Percentiles rank a stretch among this genome's conserved stretches.
Conservation (phyloP, 2,329 filamentous ascomycete species). For the Colletotrichum tanaceti region DNA sequence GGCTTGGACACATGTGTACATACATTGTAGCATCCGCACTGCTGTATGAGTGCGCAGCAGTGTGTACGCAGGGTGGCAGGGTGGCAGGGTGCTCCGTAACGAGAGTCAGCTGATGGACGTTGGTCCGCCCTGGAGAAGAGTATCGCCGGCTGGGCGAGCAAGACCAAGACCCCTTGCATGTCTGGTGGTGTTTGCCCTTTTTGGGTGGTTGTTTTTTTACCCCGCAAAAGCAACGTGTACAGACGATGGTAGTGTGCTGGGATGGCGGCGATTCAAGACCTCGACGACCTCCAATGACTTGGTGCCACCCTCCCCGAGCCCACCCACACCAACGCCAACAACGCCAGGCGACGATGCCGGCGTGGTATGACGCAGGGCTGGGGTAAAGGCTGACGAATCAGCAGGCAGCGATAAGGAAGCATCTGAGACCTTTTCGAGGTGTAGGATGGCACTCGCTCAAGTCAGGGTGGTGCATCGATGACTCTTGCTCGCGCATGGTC, state of each 20-base stretch:
- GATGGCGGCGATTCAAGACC: constrained; percentile 32
- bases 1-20: neutral
- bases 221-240: constrained; percentile 40
- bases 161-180: constrained; percentile 23
- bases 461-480: constrained; percentile 34
- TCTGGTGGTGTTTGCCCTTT: neutral
- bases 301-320: constrained; percentile 27
- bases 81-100: neutral
- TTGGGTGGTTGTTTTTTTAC: constrained; percentile 21
- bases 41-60: neutral
- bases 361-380: constrained; percentile 35
- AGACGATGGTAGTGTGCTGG: neutral
- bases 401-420: constrained; percentile 29
- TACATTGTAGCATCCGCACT: neutral
- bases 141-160: neutral
- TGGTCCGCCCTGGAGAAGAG: constrained; percentile 9
- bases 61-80: too few species aligned
- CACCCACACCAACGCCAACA: constrained; percentile 29
- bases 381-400: constrained; percentile 30
- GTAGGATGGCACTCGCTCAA: constrained; percentile 32
- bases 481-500: constrained; percentile 24
- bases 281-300: constrained; percentile 2
- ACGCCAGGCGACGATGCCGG: constrained; percentile 30
- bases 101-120: constrained; percentile 7
- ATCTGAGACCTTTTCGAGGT: constrained; percentile 29